phyloP scores from a whole-genome alignment of 768 basidiomycete genomes.

The Suillus tomentosus region DNA sequence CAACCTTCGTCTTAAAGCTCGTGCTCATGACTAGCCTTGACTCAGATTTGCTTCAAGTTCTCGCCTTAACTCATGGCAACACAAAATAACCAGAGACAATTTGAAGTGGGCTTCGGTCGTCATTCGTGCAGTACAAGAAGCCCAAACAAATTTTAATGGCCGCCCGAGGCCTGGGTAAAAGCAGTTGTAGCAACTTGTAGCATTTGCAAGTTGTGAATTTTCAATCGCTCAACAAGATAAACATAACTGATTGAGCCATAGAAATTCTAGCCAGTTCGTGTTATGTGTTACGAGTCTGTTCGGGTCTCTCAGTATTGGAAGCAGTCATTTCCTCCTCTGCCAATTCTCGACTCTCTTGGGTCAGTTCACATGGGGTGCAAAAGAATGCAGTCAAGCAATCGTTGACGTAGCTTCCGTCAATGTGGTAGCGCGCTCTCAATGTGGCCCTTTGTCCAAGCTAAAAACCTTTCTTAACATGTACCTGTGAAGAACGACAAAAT shows the following conservation, averaged over 20 bases:
- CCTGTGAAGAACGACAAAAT: background rate
- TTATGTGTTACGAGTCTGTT: background rate
- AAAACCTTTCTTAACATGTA: background rate
- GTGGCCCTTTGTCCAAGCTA: slow-evolving; percentile 39
- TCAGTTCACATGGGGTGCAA: slow-evolving; percentile 50
- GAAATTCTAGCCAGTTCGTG: background rate
- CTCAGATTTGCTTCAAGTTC: no score
- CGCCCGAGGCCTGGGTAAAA: no score
- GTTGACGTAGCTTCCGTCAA: slow-evolving; percentile 43
- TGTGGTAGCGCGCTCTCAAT: slow-evolving; percentile 46
- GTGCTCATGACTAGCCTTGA: no score
- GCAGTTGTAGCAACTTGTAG: no score
- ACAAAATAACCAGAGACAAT: no score
- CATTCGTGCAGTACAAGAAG: no score
- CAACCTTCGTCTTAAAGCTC: no score
- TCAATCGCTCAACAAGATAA: background rate
- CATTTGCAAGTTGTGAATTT: background rate
- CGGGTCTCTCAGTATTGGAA: no score
- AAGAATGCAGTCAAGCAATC: slow-evolving; percentile 45
- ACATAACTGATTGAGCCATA: no score
- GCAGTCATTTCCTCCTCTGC: slow-evolving; percentile 41
- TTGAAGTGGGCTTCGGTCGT: no score
- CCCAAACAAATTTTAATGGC: no score
- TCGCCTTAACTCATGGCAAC: no score
- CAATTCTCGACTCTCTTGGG: slow-evolving; percentile 50